Base-by-base conservation (phyloP, 2,329 filamentous ascomycete species). In the Diplodia mutila region DNA sequence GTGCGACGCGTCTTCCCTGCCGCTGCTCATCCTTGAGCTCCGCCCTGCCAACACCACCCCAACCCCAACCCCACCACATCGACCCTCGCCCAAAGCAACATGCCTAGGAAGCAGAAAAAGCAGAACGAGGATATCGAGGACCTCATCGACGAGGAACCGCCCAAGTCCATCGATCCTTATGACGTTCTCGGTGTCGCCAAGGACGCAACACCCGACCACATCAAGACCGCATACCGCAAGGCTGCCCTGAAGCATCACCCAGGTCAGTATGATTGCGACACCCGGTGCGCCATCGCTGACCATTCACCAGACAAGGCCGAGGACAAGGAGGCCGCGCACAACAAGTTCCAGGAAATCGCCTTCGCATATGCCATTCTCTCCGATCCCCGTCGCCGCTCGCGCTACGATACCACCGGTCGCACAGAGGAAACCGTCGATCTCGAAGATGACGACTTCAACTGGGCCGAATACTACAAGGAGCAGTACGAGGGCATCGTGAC, bases 301-400 rank as follows among this genome's bases (percentile, higher is more conserved):
- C 11, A 46, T 59, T 52, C 8, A 6, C 4, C 67, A 29, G 68
- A 91, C 4, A 72, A 87, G 18, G 83, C 86, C 0, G 85, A 88
- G 25, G 82, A 90, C 64, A 93, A 92, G 75, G 85, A 89, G 29
- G 82, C 85, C 51, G 94, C 95, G 1, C 90, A 97, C 73, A 84
- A 85, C 69, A 90, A 87, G 65, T 99, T 99, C 78, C 95, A 99
- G 80, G 85, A 91, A 72, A 89, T 99, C 72, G 94, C 94, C 27
- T 94, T 97, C 75, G 94, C 95, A 64, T 97, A 98, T 76, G 94
- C 93, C 39, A 87, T 99, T 61, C 91, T 99, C 42, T 97, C 92
- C 37, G 92, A 97, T 73, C 85, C 90, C 25, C 84, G 85, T 23
- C 89, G 95, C 65, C 65, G 65, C 46, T 88, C 88, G 73, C 90